Conservation (phyloP, 2,329 filamentous ascomycete genomes). For the Scortechinia acanthostroma region DNA sequence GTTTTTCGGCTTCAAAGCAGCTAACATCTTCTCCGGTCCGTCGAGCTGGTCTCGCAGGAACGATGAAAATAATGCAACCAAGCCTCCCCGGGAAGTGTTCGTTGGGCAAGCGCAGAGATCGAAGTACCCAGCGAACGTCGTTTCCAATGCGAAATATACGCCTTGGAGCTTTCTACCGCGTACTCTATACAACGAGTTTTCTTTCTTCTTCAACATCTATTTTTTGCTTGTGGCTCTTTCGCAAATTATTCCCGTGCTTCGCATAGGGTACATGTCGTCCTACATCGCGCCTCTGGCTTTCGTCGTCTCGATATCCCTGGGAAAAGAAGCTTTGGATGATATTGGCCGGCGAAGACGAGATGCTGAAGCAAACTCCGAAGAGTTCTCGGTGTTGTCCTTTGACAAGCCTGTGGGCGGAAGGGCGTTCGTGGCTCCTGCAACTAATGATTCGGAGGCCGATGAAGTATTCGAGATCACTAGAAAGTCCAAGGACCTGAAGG, state of each 20-base stretch:
- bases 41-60: conserved; percentile 23
- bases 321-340: conserved; percentile 93
- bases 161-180: conserved; percentile 87
- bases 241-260: conserved; percentile 79
- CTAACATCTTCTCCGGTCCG: conserved; percentile 37
- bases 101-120: conserved; percentile 69
- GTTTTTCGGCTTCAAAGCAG: conserved; percentile 17
- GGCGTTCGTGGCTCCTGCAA: conserved; percentile 16
- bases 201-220: conserved; percentile 99
- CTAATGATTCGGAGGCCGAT: conserved; percentile 35
- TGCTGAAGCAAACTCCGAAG: conserved; percentile 87
- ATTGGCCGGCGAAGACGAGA: conserved; percentile 79
- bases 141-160: conserved; percentile 97
- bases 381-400: conserved; percentile 73
- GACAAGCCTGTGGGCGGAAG: conserved; percentile 36
- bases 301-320: conserved; percentile 83
- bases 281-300: conserved; percentile 90
- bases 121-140: conserved; percentile 79
- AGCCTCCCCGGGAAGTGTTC: conserved; percentile 66
- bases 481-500: conserved; percentile 80
- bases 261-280: conserved; percentile 89
- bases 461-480: conserved; percentile 63
- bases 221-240: conserved; percentile 92
- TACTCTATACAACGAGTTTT: conserved; percentile 97
- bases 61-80: conserved; percentile 49